Conservation (phyloP, 176 grass and related monocot species). For the Phoenix dactylifera region DNA sequence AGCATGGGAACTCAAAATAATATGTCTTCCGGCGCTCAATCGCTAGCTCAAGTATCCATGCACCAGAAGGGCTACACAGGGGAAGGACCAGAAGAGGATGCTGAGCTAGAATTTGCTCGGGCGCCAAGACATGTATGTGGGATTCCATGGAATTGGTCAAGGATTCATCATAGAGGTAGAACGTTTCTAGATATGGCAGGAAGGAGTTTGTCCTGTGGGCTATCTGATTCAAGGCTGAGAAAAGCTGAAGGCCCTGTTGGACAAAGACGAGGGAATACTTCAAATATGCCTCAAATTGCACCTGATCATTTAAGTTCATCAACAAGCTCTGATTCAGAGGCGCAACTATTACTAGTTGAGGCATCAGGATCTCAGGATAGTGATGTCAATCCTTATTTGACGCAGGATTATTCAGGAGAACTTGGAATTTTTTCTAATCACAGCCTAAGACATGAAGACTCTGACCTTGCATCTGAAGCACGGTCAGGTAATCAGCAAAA, state of each 20-base stretch:
- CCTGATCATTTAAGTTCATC: constrained; percentile 34
- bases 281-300: constrained; percentile 40
- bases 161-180: constrained; percentile 84
- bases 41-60: not conserved
- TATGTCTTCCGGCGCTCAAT: not conserved
- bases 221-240: constrained; percentile 58
- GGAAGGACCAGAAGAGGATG: constrained; percentile 20
- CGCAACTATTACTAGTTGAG: constrained; percentile 52
- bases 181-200: constrained; percentile 80
- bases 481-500: constrained; percentile 21
- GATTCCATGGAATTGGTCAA: constrained; percentile 98
- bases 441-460: constrained; percentile 32
- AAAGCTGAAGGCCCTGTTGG: constrained; percentile 31
- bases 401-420: constrained; percentile 60
- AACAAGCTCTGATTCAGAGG: constrained; percentile 69
- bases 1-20: not conserved
- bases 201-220: constrained; percentile 79
- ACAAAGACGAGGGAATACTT: constrained; percentile 33
- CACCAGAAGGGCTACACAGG: not conserved
- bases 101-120: constrained; percentile 32
- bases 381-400: constrained; percentile 16
- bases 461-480: constrained; percentile 44
- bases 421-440: constrained; percentile 75
- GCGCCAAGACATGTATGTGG: constrained; percentile 61
- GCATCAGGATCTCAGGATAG: constrained; percentile 17